phyloP scores from a whole-genome alignment of 805 yeast genomes.

The Ogataea sp. region DNA sequence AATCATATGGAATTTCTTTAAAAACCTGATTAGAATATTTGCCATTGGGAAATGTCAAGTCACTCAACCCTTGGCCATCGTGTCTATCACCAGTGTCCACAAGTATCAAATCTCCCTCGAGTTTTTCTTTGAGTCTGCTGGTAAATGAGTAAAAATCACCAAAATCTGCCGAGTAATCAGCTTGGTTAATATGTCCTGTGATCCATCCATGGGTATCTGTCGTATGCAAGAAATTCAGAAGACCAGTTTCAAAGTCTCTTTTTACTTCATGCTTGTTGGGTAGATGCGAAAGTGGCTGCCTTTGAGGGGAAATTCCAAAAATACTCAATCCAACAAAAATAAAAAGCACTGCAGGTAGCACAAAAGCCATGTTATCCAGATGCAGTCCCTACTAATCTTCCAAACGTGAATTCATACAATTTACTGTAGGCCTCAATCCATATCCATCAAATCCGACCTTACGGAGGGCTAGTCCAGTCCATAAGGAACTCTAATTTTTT shows the following conservation, averaged over 20 bases:
- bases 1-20: constrained; percentile 53
- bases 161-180: constrained; percentile 79
- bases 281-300: constrained; percentile 24
- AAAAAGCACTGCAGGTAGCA: background rate
- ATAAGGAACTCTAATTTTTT: too few relatives aligned
- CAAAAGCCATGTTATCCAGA: too few relatives aligned
- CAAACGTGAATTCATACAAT: too few relatives aligned
- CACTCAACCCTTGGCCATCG: constrained; percentile 89
- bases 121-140: constrained; percentile 32
- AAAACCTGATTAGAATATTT: constrained; percentile 52
- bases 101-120: constrained; percentile 50
- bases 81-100: constrained; percentile 91
- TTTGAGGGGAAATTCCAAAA: background rate
- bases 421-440: too few relatives aligned
- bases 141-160: constrained; percentile 80
- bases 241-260: constrained; percentile 58
- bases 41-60: constrained; percentile 72
- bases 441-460: too few relatives aligned
- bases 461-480: too few relatives aligned
- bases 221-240: constrained; percentile 81
- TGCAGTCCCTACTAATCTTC: too few relatives aligned
- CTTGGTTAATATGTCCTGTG: constrained; percentile 79
- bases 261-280: constrained; percentile 29
- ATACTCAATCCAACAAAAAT: background rate
- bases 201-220: constrained; percentile 98